phyloP scores from a whole-genome alignment of 2,329 filamentous ascomycete species.

The Hypoxylon sp. region DNA sequence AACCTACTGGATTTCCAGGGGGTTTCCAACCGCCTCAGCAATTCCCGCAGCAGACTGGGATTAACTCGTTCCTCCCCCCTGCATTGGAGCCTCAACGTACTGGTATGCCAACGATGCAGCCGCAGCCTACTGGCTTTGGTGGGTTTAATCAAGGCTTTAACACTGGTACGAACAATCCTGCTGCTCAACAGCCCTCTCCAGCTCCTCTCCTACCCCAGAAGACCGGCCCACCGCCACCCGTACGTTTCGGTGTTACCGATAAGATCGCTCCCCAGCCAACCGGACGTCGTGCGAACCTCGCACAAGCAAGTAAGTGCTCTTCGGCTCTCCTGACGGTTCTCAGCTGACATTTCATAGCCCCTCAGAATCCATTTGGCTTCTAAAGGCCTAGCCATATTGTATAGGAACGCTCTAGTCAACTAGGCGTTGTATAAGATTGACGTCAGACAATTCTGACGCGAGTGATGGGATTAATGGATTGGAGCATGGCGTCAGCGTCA shows the following conservation, averaged over 20 bases:
- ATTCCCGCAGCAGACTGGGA: conserved; percentile 65
- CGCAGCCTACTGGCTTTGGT: conserved; percentile 66
- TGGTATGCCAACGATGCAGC: conserved; percentile 60
- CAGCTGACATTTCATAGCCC: conserved; percentile 57
- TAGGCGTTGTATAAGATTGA: neutral
- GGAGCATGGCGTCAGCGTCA: conserved; percentile 2
- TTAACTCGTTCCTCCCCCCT: conserved; percentile 72
- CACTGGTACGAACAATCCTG: conserved; percentile 65
- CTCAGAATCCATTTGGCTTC: conserved; percentile 69
- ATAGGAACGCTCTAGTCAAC: conserved; percentile 9
- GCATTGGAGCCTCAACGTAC: conserved; percentile 73
- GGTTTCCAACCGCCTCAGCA: conserved; percentile 57
- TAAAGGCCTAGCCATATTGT: conserved; percentile 30
- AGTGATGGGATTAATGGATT: conserved; percentile 15
- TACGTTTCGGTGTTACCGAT: conserved; percentile 89
- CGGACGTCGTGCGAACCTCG: conserved; percentile 88
- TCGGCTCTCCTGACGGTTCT: conserved; percentile 3
- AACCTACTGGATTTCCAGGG: conserved; percentile 73
- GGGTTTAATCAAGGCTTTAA: conserved; percentile 61
- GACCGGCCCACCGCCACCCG: conserved; percentile 87
- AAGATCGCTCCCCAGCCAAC: conserved; percentile 89
- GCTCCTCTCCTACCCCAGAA: conserved; percentile 80
- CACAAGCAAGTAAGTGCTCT: conserved; percentile 90
- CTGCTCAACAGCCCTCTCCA: conserved; percentile 70
- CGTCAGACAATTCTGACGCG: conserved; percentile 3